Evolutionary conservation across 306 rosid species (phyloP).

Genomic region (Senna tora): DNA sequence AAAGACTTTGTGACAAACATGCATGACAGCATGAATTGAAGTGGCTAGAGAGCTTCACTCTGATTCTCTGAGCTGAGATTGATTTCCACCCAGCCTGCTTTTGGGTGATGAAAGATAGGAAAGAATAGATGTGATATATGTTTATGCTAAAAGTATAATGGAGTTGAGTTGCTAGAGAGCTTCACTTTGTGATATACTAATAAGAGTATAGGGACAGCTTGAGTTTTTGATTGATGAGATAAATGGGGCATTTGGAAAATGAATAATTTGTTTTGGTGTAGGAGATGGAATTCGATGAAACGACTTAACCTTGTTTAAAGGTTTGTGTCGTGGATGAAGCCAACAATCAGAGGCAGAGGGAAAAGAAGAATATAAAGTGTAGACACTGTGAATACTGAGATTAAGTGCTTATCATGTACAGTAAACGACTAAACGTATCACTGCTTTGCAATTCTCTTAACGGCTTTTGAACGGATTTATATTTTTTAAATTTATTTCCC

Average conservation of each 20-base stretch:
- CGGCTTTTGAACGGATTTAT: too few relatives aligned
- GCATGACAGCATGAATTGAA: neutral
- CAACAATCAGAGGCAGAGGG: slow-evolving; percentile 46
- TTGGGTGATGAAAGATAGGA: neutral
- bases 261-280: slow-evolving; percentile 34
- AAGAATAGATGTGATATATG: slow-evolving; percentile 2
- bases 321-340: slow-evolving; percentile 58
- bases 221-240: slow-evolving; percentile 20
- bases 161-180: too few relatives aligned
- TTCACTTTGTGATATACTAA: too few relatives aligned
- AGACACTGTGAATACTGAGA: slow-evolving; percentile 58
- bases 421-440: slow-evolving; percentile 54
- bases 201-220: too few relatives aligned
- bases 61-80: neutral
- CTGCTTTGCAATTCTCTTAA: slow-evolving; percentile 31
- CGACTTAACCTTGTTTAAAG: slow-evolving; percentile 57
- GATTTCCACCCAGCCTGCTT: slow-evolving; percentile 14
- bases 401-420: slow-evolving; percentile 50
- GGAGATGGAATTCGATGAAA: slow-evolving; percentile 93
- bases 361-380: slow-evolving; percentile 40
- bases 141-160: too few relatives aligned
- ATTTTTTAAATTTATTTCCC: too few relatives aligned
- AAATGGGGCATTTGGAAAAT: slow-evolving; percentile 6
- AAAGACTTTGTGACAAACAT: neutral
- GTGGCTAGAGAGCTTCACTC: slow-evolving; percentile 21